A percentile compares a stretch with the other conserved stretches of the same genome.
These are phyloP conservation scores for Pseudocercospora macadamiae DNA, from an alignment of 2,329 filamentous ascomycete species.

Conservation along the genomic window DNA sequence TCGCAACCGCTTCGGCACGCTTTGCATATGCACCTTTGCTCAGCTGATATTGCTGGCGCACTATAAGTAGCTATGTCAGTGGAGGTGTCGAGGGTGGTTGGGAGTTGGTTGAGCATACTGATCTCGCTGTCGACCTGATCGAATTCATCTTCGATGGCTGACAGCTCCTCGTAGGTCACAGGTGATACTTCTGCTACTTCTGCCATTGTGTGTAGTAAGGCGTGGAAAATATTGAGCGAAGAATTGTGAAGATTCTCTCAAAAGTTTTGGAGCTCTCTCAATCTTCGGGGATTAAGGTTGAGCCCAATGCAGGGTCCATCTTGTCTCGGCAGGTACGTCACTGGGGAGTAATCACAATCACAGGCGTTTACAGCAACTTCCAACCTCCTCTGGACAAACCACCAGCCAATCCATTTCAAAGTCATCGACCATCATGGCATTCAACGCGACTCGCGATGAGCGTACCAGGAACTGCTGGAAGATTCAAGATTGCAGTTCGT, in stretches of 20 bases:
- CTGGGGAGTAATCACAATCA: background rate
- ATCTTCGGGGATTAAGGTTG: background rate
- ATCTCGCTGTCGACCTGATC: constrained; percentile 81
- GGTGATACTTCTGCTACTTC: constrained; percentile 24
- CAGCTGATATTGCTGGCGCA: constrained; percentile 62
- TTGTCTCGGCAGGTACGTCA: background rate
- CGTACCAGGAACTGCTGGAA: constrained; percentile 33
- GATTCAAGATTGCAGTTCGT: constrained; percentile 37
- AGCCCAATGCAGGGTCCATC: background rate
- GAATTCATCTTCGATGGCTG: constrained; percentile 80
- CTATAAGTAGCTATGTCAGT: constrained; percentile 23
- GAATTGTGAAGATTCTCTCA: background rate
- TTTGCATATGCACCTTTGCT: constrained; percentile 73
- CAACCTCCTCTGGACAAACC: background rate
- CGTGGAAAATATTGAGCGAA: background rate
- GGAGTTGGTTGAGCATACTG: constrained; percentile 56
- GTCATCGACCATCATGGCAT: background rate
- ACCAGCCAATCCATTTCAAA: background rate
- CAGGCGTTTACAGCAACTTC: background rate
- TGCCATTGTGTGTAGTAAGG: constrained; percentile 16
- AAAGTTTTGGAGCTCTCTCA: background rate
- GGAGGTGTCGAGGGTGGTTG: background rate
- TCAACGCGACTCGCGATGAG: background rate
- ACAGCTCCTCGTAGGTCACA: constrained; percentile 75
- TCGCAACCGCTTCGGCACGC: constrained; percentile 69